Evolutionary conservation across 1,139 yeast species (phyloP).

Genomic region (Debaryomyces sp.): DNA sequence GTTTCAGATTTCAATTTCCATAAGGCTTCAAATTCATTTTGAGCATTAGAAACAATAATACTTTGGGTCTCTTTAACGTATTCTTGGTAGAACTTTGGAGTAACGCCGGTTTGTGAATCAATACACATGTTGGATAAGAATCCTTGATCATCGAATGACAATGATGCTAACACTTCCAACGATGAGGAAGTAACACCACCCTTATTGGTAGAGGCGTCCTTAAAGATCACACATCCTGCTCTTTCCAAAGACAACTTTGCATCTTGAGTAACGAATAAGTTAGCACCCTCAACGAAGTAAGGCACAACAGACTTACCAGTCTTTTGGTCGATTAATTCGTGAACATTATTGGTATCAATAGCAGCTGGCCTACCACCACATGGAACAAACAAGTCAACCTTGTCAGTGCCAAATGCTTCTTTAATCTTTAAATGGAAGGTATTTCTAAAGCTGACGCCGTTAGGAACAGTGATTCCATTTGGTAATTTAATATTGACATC

Average conservation of each 20-base stretch:
- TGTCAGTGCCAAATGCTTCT: slow-evolving; percentile 60
- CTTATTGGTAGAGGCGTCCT: slow-evolving; percentile 96
- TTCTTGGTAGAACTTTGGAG: slow-evolving; percentile 75
- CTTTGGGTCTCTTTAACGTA: slow-evolving; percentile 85
- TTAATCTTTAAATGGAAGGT: slow-evolving; percentile 79
- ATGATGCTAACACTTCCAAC: slow-evolving; percentile 90
- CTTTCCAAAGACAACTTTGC: slow-evolving; percentile 85
- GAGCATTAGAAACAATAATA: slow-evolving; percentile 76
- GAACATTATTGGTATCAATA: slow-evolving; percentile 83
- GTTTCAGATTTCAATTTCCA: slow-evolving; percentile 76
- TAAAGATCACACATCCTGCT: slow-evolving; percentile 85
- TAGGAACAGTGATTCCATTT: slow-evolving; percentile 69
- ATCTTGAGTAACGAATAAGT: slow-evolving; percentile 89
- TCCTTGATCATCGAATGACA: slow-evolving; percentile 84
- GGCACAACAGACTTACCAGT: slow-evolving; percentile 82
- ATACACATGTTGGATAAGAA: slow-evolving; percentile 80
- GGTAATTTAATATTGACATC: slow-evolving; percentile 82
- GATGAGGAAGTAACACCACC: slow-evolving; percentile 99
- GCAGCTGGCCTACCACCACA: slow-evolving; percentile 99
- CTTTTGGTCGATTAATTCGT: slow-evolving; percentile 66
- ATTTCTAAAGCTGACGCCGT: slow-evolving; percentile 93
- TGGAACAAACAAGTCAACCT: slow-evolving; percentile 85
- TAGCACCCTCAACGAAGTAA: slow-evolving; percentile 96
- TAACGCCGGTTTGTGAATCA: slow-evolving; percentile 48
- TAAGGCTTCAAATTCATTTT: slow-evolving; percentile 80